phyloP scores from a whole-genome alignment of 805 yeast genomes.

The Wickerhamiella sorbophila region DNA sequence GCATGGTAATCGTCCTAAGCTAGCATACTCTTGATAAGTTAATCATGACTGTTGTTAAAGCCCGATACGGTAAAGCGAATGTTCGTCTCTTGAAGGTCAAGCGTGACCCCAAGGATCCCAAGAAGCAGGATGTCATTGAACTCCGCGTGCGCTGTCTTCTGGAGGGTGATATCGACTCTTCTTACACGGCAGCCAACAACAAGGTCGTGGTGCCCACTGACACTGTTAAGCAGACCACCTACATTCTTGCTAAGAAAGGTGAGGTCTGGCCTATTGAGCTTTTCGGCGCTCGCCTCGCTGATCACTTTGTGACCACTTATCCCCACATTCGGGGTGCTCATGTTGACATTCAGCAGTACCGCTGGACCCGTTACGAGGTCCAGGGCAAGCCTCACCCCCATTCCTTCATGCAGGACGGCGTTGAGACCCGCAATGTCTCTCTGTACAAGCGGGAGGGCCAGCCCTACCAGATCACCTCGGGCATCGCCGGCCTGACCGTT shows the following conservation, averaged over 20 bases:
- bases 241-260: slow-evolving; percentile 65
- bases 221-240: slow-evolving; percentile 78
- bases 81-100: slow-evolving; percentile 84
- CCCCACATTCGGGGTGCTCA: slow-evolving; percentile 60
- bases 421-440: slow-evolving; percentile 51
- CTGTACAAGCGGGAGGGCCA: slow-evolving; percentile 23
- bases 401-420: slow-evolving; percentile 74
- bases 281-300: slow-evolving; percentile 71
- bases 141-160: slow-evolving; percentile 65
- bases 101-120: slow-evolving; percentile 58
- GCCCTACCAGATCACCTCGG: slow-evolving; percentile 46
- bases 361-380: slow-evolving; percentile 67
- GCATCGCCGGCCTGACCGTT: slow-evolving; percentile 66
- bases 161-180: slow-evolving; percentile 61
- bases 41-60: slow-evolving; percentile 13
- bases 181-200: slow-evolving; percentile 84
- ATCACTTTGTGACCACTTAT: slow-evolving; percentile 69
- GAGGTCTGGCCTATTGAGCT: slow-evolving; percentile 86
- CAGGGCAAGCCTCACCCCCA: slow-evolving; percentile 68
- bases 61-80: slow-evolving; percentile 73
- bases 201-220: slow-evolving; percentile 86
- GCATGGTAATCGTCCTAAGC: neutral
- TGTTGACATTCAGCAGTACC: slow-evolving; percentile 51
- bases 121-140: slow-evolving; percentile 69
- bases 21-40: neutral